Evolutionary conservation across 2,329 filamentous ascomycete species (phyloP).

Genomic region (Calonectria montana): DNA sequence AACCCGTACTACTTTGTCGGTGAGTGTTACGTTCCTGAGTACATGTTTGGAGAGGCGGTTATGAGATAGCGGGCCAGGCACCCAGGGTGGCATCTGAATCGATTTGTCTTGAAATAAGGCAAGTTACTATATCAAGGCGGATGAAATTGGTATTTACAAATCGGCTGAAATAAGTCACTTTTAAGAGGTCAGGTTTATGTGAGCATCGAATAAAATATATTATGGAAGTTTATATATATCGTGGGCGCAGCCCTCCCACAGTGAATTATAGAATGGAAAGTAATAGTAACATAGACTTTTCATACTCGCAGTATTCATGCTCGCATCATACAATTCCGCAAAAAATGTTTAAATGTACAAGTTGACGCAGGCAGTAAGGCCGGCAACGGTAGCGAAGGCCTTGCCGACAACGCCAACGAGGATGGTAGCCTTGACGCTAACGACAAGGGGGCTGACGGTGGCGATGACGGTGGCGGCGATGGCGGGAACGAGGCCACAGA

Average conservation of each 20-base stretch:
- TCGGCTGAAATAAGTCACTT: too few relatives aligned
- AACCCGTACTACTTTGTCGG: background rate
- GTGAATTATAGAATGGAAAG: background rate
- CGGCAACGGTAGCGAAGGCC: background rate
- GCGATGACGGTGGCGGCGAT: background rate
- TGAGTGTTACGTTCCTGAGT: background rate
- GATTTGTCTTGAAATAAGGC: background rate
- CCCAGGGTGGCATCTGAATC: background rate
- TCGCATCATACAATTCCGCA: background rate
- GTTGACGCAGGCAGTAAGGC: background rate
- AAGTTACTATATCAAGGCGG: too few relatives aligned
- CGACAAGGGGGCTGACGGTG: background rate
- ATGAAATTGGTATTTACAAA: too few relatives aligned
- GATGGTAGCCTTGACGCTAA: background rate
- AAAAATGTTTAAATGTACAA: background rate
- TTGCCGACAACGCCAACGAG: background rate
- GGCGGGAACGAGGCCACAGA: background rate
- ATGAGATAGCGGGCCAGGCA: background rate
- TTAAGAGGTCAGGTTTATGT: too few relatives aligned
- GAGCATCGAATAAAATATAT: too few relatives aligned
- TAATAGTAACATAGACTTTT: background rate
- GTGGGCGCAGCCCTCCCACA: background rate
- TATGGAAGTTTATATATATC: too few relatives aligned
- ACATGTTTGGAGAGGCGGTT: conserved; percentile 1
- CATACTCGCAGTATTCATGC: background rate